Evolutionary conservation across 345 rosid species (phyloP).

Genomic region (Erucastrum elatum): DNA sequence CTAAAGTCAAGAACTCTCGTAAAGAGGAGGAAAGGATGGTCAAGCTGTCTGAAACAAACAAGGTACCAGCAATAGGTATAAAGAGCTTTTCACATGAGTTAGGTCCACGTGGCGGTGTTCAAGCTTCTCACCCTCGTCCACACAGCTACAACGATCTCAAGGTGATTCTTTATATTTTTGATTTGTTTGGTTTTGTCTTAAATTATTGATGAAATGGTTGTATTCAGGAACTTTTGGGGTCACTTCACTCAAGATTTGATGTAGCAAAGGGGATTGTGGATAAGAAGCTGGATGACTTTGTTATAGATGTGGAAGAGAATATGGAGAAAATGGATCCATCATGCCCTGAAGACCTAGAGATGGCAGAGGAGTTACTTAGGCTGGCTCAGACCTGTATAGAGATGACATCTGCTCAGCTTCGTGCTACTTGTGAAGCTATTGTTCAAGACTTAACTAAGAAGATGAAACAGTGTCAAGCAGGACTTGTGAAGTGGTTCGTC

Average conservation of each 20-base stretch:
- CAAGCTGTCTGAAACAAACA: slow-evolving; percentile 41
- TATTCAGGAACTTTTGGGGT: slow-evolving; percentile 65
- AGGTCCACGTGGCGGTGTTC: slow-evolving; percentile 69
- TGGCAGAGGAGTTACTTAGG: slow-evolving; percentile 58
- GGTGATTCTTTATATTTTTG: slow-evolving; percentile 40
- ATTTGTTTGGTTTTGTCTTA: not conserved
- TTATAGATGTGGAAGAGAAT: slow-evolving; percentile 54
- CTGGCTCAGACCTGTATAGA: slow-evolving; percentile 59
- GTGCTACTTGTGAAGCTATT: slow-evolving; percentile 60
- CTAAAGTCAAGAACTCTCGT: slow-evolving; percentile 38
- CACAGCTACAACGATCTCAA: slow-evolving; percentile 71
- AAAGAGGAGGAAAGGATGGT: slow-evolving; percentile 39
- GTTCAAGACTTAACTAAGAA: slow-evolving; percentile 71
- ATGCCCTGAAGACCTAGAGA: slow-evolving; percentile 51
- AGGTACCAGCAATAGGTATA: slow-evolving; percentile 46
- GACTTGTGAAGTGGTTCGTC: slow-evolving; percentile 64
- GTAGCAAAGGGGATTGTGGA: slow-evolving; percentile 69
- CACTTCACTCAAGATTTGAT: slow-evolving; percentile 69
- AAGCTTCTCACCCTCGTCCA: slow-evolving; percentile 52
- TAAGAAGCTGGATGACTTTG: slow-evolving; percentile 58
- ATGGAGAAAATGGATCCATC: slow-evolving; percentile 56
- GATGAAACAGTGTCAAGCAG: slow-evolving; percentile 67
- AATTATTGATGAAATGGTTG: slow-evolving; percentile 4
- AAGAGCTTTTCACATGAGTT: slow-evolving; percentile 83
- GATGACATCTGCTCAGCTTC: slow-evolving; percentile 63